Base-by-base conservation (phyloP, 306 rosid genomes). In the Fragaria ananassa region DNA sequence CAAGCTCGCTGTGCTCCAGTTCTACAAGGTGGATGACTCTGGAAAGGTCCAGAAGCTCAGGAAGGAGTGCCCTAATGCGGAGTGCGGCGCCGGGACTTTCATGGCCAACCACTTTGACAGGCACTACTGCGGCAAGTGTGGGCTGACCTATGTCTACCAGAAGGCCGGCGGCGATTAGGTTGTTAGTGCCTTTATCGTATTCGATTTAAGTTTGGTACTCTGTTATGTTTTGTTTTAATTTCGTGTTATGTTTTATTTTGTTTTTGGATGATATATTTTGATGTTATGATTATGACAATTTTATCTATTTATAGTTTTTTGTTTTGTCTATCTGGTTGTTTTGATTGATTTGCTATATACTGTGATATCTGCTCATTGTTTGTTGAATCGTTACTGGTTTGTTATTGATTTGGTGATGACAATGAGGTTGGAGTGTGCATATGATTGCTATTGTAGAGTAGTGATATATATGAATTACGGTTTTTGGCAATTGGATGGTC, bases 111-210 rank as follows among this genome's bases (percentile, higher is more conserved):
- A 93, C 75, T 89, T 89, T 25, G 98, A 93, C 27, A 90, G 98
- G 41, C 98, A 93, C 78, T 93, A 91, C 85, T 93, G 98, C 54
- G 98, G 98, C 21, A 93, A 93, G 88, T 93, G 98, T 37, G 97
- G 97, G 2, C 60, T 90, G 63, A 93, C 98, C 79, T 93, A 93
- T 77, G 97, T 93, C 8, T 91, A 86, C 84, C 91, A 88, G 83
- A 93, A 91, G 85, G 93, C 95, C 1, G 97, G 84, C 58, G 93
- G 92, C 21, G 89, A 88, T 84, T 92, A 77, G 81, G 21, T 8
- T 1, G 3, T 3, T 4, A 5, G 19, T 19, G 3, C 41, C 14
- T 13, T 11, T 29, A 25, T 60, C 19, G n/a, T 57, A 11, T 47
- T 44, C 13, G 47, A 44, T 2, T 56, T 56, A 56, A n/a, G 10